Evolutionary conservation across 805 yeast genomes (phyloP).

Genomic region (Vanderwaltozyma verrucispora): DNA sequence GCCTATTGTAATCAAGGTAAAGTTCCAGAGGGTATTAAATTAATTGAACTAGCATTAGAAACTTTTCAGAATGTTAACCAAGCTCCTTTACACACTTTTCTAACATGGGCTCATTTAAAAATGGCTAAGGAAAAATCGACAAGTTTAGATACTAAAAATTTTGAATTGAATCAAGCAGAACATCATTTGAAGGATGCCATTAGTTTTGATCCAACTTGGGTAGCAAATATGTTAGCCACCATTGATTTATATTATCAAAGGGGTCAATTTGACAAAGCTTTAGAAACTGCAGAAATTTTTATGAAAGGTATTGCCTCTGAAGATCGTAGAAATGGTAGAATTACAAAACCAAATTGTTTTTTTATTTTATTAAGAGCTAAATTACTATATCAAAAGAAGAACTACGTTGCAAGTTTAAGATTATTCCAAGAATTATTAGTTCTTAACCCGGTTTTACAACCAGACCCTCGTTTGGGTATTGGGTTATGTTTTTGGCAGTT

Average conservation of each 20-base stretch:
- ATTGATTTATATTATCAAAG: constrained; percentile 53
- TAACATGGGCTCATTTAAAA: constrained; percentile 64
- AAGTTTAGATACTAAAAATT: constrained; percentile 19
- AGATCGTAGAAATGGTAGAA: constrained; percentile 27
- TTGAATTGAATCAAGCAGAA: constrained; percentile 33
- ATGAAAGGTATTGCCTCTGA: constrained; percentile 32
- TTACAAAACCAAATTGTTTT: constrained; percentile 51
- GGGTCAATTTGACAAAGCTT: constrained; percentile 60
- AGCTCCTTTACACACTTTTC: constrained; percentile 49
- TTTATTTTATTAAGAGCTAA: constrained; percentile 84
- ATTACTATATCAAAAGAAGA: constrained; percentile 57
- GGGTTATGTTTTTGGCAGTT: constrained; percentile 91
- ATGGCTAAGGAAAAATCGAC: constrained; percentile 27
- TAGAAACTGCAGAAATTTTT: constrained; percentile 55
- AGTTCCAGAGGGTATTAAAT: constrained; percentile 50
- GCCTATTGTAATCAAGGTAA: constrained; percentile 63
- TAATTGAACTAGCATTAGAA: constrained; percentile 50
- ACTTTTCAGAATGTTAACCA: constrained; percentile 24
- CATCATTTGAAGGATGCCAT: constrained; percentile 39
- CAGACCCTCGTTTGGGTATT: constrained; percentile 91
- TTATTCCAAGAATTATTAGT: constrained; percentile 75
- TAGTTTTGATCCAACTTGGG: constrained; percentile 35
- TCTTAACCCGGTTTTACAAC: constrained; percentile 65
- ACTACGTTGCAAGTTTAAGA: constrained; percentile 63
- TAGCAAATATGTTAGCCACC: constrained; percentile 49